Evolutionary conservation across 148 eudicot genomes (phyloP), one percentile per base, ranked within the genome.

Genomic region (Cornus florida): DNA sequence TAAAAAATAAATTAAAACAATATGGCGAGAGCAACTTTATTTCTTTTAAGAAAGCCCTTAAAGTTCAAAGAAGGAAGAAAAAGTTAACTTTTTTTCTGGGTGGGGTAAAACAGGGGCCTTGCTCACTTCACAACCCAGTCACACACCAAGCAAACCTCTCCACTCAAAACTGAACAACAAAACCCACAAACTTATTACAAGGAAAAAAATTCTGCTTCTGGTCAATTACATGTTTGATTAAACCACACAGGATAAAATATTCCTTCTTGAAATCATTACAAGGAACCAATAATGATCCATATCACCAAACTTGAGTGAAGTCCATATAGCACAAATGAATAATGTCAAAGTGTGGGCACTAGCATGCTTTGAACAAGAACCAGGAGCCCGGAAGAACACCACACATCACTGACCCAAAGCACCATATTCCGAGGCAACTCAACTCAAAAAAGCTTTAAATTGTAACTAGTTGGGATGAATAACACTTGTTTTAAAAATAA

Each of bases 371-470:
- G 59, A 16, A 16, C 59, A 11, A 53, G 59, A 11, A 53, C 17
- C 59, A 53, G 59, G 59, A 53, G 19, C 66, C 7, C 8, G 0
- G 59, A 53, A 11, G 7, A 24, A 7, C 66, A 62, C 7, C 9
- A 62, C 66, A 20, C 66, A 62, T 20, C 66, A 53, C 66, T 20
- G 23, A 62, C 20, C 20, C 17, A 5, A 17, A 57, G 64, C 64
- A 62, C 23, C 66, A 62, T 62, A 62, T 4, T 11, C 66, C 66
- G 6, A 62, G 66, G 66, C 66, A 62, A 62, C 66, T 62, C 66
- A 62, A 62, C 66, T 19, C 66, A 62, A 62, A 53, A 53, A 62
- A 62, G 24, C 33, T 72, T 72, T 14, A 53, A 53, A 50, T 72
- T 50, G 38, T 33, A 13, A 72, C 38, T 4, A 50, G 48, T 4